Evolutionary conservation across 1,139 yeast species (phyloP).

Genomic region (Taiozyma sp.): DNA sequence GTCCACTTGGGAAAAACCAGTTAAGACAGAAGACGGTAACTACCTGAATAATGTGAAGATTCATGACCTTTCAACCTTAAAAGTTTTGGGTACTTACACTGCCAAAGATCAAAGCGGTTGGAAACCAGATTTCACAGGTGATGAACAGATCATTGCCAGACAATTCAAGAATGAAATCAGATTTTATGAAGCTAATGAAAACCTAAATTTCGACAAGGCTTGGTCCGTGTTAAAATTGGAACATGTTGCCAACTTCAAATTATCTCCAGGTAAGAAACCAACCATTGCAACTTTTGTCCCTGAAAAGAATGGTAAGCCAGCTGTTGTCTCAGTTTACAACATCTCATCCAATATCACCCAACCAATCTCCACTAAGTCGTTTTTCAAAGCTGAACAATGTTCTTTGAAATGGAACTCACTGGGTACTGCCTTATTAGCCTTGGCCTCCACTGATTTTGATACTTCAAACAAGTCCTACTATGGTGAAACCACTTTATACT

Average conservation of each 20-base stretch:
- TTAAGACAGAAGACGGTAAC: constrained; percentile 47
- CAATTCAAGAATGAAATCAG: constrained; percentile 65
- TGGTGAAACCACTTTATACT: constrained; percentile 91
- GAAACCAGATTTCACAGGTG: constrained; percentile 84
- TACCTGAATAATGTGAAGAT: constrained; percentile 81
- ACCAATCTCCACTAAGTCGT: constrained; percentile 81
- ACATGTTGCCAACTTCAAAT: constrained; percentile 52
- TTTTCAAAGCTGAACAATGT: constrained; percentile 95
- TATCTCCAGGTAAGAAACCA: constrained; percentile 84
- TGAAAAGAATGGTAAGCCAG: constrained; percentile 82
- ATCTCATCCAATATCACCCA: constrained; percentile 63
- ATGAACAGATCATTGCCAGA: constrained; percentile 68
- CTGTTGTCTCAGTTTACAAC: constrained; percentile 79
- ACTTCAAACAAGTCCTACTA: constrained; percentile 91
- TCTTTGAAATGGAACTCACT: constrained; percentile 88
- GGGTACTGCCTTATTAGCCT: constrained; percentile 91
- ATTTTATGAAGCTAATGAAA: constrained; percentile 49
- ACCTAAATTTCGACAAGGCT: constrained; percentile 50
- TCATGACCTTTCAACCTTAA: constrained; percentile 50
- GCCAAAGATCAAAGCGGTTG: constrained; percentile 87
- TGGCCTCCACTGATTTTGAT: constrained; percentile 96
- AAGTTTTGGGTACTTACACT: constrained; percentile 61
- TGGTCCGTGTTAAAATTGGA: constrained; percentile 60
- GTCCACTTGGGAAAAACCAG: constrained; percentile 90
- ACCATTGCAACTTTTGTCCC: constrained; percentile 91